Evolutionary conservation across 768 basidiomycete species (phyloP).

Genomic region (Mrakia hoshinonis): DNA sequence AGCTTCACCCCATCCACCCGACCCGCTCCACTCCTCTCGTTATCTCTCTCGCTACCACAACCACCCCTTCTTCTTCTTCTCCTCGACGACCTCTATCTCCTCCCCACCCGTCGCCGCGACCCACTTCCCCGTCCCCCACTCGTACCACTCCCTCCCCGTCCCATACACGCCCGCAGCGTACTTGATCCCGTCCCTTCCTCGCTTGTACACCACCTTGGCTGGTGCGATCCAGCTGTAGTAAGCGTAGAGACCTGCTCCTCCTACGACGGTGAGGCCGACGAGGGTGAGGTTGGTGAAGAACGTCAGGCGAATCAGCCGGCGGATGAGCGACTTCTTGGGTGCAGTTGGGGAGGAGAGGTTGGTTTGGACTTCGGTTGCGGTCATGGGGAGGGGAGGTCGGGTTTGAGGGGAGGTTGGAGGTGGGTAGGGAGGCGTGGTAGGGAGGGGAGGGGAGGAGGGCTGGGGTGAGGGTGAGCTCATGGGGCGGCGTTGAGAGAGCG

Average conservation of each 20-base stretch:
- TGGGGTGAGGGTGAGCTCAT: neutral
- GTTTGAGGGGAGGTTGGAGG: neutral
- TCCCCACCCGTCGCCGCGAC: neutral
- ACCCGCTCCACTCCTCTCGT: too few relatives aligned
- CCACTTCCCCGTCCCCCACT: slow-evolving; percentile 3
- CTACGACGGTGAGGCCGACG: neutral
- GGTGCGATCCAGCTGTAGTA: slow-evolving; percentile 24
- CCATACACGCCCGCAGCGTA: slow-evolving; percentile 13
- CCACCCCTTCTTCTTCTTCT: neutral
- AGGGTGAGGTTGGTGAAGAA: neutral
- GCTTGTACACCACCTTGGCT: slow-evolving; percentile 4
- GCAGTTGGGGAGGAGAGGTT: neutral
- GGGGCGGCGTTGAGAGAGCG: neutral
- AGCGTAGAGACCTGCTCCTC: neutral
- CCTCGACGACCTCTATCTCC: neutral
- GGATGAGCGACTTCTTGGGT: neutral
- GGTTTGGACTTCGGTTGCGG: neutral
- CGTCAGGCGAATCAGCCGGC: neutral
- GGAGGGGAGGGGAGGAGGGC: neutral
- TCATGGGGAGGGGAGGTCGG: too few relatives aligned
- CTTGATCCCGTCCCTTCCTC: slow-evolving; percentile 1
- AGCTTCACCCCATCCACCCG: too few relatives aligned
- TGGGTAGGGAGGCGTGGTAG: neutral
- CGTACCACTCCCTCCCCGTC: slow-evolving; percentile 16
- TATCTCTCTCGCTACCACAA: neutral